phyloP scores from a whole-genome alignment of 305 asterid genomes.

The Euphrasia arctica region DNA sequence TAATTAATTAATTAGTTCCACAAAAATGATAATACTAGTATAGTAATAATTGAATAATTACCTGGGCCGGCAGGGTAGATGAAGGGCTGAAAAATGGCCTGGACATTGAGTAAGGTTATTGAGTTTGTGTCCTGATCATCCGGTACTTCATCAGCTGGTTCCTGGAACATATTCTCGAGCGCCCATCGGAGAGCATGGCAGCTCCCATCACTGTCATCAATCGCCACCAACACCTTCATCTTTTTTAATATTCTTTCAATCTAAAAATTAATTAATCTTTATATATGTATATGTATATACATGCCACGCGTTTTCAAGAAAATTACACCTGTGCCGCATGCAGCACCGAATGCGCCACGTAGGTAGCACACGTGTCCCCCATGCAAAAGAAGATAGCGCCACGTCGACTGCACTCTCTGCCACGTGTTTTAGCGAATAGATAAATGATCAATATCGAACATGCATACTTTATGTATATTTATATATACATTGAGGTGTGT shows the following conservation, averaged over 20 bases:
- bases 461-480: too few relatives aligned
- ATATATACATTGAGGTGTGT: too few relatives aligned
- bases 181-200: slow-evolving; percentile 61
- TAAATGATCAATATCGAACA: neutral
- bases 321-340: neutral
- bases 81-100: slow-evolving; percentile 48
- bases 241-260: slow-evolving; percentile 1
- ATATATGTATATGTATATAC: too few relatives aligned
- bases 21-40: neutral
- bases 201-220: slow-evolving; percentile 65
- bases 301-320: neutral
- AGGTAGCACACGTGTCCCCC: neutral
- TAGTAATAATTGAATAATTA: slow-evolving; percentile 14
- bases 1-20: neutral
- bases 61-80: slow-evolving; percentile 61
- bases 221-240: slow-evolving; percentile 53
- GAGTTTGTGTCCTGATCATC: slow-evolving; percentile 10
- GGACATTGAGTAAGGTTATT: slow-evolving; percentile 53
- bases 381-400: neutral
- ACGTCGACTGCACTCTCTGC: neutral
- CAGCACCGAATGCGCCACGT: neutral
- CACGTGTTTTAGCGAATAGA: neutral
- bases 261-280: too few relatives aligned
- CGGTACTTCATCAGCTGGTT: neutral
- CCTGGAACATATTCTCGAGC: slow-evolving; percentile 36